Evolutionary conservation across 371 early-diverging fungal species (phyloP).

Genomic region (Rhizopus arrhizus): DNA sequence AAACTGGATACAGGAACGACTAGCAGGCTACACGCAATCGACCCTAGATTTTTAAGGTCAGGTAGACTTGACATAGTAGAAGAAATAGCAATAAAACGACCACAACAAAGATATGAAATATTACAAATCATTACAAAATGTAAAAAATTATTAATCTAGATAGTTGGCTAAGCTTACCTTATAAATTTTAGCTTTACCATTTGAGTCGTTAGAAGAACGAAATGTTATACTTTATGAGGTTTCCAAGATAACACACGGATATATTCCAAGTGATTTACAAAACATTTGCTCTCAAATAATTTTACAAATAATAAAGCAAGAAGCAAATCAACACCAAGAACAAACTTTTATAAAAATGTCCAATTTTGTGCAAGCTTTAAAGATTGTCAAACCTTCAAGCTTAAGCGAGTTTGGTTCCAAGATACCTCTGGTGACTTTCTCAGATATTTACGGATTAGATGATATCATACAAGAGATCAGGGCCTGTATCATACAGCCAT

Average conservation of each 20-base stretch:
- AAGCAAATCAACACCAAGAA: not conserved
- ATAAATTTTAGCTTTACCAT: slow-evolving; percentile 52
- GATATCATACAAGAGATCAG: slow-evolving; percentile 63
- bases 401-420: slow-evolving; percentile 59
- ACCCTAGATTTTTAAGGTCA: slow-evolving; percentile 55
- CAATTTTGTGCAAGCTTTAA: slow-evolving; percentile 54
- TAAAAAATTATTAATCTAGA: slow-evolving; percentile 17
- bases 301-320: slow-evolving; percentile 44
- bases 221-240: slow-evolving; percentile 71
- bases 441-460: slow-evolving; percentile 70
- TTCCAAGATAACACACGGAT: slow-evolving; percentile 94
- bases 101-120: slow-evolving; percentile 49
- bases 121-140: slow-evolving; percentile 55
- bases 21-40: slow-evolving; percentile 60
- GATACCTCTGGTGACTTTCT: slow-evolving; percentile 63
- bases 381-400: slow-evolving; percentile 60
- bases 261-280: slow-evolving; percentile 76
- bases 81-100: slow-evolving; percentile 51
- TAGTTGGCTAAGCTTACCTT: not conserved
- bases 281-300: slow-evolving; percentile 63
- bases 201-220: slow-evolving; percentile 48
- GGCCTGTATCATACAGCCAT: slow-evolving; percentile 74
- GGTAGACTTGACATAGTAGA: slow-evolving; percentile 59
- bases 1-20: slow-evolving; percentile 45
- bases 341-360: slow-evolving; percentile 1